These are phyloP conservation scores for Podosphaera aphanis DNA, from an alignment of 2,329 filamentous ascomycete genomes.

Conservation along the genomic window DNA sequence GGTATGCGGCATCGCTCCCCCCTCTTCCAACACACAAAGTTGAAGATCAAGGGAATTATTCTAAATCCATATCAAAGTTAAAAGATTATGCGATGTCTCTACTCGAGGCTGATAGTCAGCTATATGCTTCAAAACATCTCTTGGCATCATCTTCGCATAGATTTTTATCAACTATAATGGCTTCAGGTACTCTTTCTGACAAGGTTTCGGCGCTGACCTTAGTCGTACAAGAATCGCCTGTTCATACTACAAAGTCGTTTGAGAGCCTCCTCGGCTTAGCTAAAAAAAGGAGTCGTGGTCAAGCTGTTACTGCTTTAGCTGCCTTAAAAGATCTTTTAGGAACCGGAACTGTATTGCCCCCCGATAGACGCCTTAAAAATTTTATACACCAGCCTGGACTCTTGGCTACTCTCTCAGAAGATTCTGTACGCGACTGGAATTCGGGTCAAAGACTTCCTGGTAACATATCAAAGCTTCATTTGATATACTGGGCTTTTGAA, in stretches of 20 bases:
- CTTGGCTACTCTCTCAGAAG: conserved; percentile 42
- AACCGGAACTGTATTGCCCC: conserved; percentile 64
- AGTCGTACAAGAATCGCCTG: conserved; percentile 81
- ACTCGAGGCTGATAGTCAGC: conserved; percentile 52
- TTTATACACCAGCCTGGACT: conserved; percentile 65
- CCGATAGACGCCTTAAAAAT: conserved; percentile 53
- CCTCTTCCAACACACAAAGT: conserved; percentile 23
- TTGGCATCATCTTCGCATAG: conserved; percentile 73
- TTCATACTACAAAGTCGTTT: conserved; percentile 77
- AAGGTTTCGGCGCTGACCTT: conserved; percentile 90
- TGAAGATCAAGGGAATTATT: conserved; percentile 22
- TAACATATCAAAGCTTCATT: conserved; percentile 47
- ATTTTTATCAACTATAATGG: conserved; percentile 93
- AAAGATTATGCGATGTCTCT: conserved; percentile 51
- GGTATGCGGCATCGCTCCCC: conserved; percentile 37
- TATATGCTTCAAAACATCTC: conserved; percentile 47
- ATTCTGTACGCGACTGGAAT: conserved; percentile 35
- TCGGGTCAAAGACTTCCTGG: conserved; percentile 47
- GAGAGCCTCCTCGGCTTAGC: conserved; percentile 64
- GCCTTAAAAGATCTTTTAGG: conserved; percentile 88
- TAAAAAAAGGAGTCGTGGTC: conserved; percentile 80
- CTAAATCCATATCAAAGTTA: conserved; percentile 29
- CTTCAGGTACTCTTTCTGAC: conserved; percentile 84
- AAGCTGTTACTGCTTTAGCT: conserved; percentile 76
- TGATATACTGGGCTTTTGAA: conserved; percentile 79